Evolutionary conservation across 2,329 filamentous ascomycete species (phyloP).

Genomic region (Colletotrichum brevisporum): DNA sequence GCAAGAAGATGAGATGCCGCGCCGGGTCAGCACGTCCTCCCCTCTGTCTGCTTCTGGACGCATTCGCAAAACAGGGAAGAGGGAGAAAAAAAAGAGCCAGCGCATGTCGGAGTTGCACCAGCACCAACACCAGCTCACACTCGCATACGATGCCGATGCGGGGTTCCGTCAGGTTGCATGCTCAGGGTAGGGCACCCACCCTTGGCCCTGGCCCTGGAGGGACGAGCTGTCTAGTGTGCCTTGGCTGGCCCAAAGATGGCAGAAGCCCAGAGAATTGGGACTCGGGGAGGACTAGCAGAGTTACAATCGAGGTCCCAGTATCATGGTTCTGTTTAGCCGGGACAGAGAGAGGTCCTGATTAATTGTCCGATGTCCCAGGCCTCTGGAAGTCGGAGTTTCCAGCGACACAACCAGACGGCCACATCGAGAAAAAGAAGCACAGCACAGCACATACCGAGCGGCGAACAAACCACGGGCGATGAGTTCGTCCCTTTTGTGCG

Average conservation of each 20-base stretch:
- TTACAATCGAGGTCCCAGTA: slow-evolving; percentile 19
- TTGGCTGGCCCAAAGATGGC: slow-evolving; percentile 29
- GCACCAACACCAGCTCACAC: not conserved
- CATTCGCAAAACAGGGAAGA: slow-evolving; percentile 12
- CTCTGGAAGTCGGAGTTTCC: not conserved
- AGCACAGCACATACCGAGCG: not conserved
- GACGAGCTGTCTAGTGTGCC: slow-evolving; percentile 8
- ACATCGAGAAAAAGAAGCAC: not conserved
- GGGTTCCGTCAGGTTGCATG: slow-evolving; percentile 15
- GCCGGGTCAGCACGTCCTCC: slow-evolving; percentile 36
- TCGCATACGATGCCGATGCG: slow-evolving; percentile 11
- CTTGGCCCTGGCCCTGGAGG: slow-evolving; percentile 4
- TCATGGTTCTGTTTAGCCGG: slow-evolving; percentile 28
- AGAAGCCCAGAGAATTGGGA: slow-evolving; percentile 9
- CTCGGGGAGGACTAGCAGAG: not conserved
- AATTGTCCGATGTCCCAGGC: slow-evolving; percentile 1
- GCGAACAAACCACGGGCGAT: not conserved
- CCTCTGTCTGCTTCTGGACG: slow-evolving; percentile 9
- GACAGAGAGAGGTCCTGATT: not conserved
- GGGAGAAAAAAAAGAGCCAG: not conserved
- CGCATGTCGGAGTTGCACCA: not conserved
- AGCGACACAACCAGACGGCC: slow-evolving; percentile 13
- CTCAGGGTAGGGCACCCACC: not conserved
- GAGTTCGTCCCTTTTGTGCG: slow-evolving; percentile 34
- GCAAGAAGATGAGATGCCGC: slow-evolving; percentile 32